These are phyloP conservation scores for Geranium brycei DNA, from an alignment of 345 rosid species.

Conservation along the genomic window DNA sequence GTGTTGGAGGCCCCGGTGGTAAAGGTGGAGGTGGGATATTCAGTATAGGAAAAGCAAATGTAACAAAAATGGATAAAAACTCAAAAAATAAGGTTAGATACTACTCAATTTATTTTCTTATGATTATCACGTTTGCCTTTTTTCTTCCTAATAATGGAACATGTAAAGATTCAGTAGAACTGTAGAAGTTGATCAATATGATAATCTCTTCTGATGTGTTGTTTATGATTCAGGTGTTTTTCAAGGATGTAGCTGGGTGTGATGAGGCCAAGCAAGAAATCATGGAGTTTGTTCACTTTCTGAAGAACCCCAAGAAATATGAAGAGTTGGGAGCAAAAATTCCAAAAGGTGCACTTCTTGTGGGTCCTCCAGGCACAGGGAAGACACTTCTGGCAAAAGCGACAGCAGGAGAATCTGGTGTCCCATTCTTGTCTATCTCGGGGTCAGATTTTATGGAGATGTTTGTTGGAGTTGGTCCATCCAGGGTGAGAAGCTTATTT, in stretches of 20 bases:
- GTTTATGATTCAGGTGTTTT: slow-evolving; percentile 37
- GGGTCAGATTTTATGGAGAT: slow-evolving; percentile 99
- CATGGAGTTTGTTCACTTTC: slow-evolving; percentile 94
- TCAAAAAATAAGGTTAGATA: slow-evolving; percentile 68
- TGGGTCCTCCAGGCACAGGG: slow-evolving; percentile 96
- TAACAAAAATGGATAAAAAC: slow-evolving; percentile 76
- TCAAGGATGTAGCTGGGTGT: slow-evolving; percentile 96
- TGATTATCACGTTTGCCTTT: neutral
- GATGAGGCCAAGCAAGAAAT: slow-evolving; percentile 98
- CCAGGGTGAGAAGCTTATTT: slow-evolving; percentile 87
- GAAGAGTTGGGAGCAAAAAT: slow-evolving; percentile 92
- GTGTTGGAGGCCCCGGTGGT: slow-evolving; percentile 55
- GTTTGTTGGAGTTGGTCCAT: slow-evolving; percentile 99
- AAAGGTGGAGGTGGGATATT: slow-evolving; percentile 78
- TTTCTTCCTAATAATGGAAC: neutral
- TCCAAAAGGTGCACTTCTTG: slow-evolving; percentile 90
- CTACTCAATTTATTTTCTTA: neutral
- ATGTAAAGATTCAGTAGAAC: neutral
- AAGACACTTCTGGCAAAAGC: slow-evolving; percentile 98
- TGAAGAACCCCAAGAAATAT: slow-evolving; percentile 82
- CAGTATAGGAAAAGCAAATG: slow-evolving; percentile 79
- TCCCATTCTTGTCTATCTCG: slow-evolving; percentile 81
- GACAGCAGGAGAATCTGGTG: slow-evolving; percentile 93
- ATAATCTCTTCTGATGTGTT: neutral
- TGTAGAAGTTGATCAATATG: neutral